Conservation (phyloP, 2,329 filamentous ascomycete species). For the Allantophomopsis cytisporea region DNA sequence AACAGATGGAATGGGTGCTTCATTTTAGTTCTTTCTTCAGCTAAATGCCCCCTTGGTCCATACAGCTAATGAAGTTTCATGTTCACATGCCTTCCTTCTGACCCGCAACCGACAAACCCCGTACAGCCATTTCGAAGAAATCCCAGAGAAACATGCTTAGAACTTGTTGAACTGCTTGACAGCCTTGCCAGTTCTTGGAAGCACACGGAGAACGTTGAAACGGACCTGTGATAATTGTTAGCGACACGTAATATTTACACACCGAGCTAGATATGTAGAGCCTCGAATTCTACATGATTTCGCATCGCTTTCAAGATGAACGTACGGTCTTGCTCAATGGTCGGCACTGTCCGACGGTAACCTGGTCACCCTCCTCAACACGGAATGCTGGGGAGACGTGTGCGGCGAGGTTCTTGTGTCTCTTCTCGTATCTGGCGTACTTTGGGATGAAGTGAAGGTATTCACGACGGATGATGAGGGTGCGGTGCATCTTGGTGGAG, state of each 20-base stretch:
- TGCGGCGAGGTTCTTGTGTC: conserved; percentile 99
- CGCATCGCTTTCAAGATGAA: conserved; percentile 16
- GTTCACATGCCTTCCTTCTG: conserved; percentile 15
- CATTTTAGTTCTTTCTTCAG: neutral
- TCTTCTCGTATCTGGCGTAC: conserved; percentile 99
- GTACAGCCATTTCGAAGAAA: conserved; percentile 15
- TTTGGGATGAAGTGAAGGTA: conserved; percentile 99
- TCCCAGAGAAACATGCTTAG: conserved; percentile 39
- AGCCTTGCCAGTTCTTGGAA: conserved; percentile 91
- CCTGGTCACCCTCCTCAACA: conserved; percentile 99
- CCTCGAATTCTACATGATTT: conserved; percentile 1
- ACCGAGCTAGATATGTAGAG: neutral
- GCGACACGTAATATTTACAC: conserved; percentile 3
- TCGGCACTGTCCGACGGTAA: conserved; percentile 98
- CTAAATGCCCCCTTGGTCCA: neutral
- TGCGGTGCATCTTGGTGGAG: conserved; percentile 99
- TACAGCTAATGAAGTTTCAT: conserved; percentile 6
- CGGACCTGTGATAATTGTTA: conserved; percentile 50
- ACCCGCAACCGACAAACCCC: conserved; percentile 18
- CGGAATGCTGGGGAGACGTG: conserved; percentile 99
- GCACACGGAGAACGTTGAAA: conserved; percentile 99
- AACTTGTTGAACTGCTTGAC: conserved; percentile 99
- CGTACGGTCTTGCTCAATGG: conserved; percentile 98
- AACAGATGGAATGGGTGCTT: neutral
- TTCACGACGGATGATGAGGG: conserved; percentile 97